These are phyloP conservation scores for Lichtheimia ornata DNA, from an alignment of 371 early-diverging fungal species.

Conservation along the genomic window DNA sequence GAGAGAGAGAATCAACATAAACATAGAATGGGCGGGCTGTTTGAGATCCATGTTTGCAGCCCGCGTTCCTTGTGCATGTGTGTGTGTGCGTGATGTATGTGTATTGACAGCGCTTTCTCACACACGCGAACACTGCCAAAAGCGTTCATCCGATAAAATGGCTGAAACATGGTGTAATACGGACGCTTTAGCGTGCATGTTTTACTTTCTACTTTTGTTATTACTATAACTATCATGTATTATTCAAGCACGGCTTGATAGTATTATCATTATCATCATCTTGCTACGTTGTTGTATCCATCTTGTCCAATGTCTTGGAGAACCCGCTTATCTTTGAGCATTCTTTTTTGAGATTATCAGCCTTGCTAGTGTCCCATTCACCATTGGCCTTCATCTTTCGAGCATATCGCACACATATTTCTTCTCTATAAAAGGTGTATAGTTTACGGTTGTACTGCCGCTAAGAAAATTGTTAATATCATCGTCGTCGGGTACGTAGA, in stretches of 20 bases:
- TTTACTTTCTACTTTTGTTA: slow-evolving; percentile 1
- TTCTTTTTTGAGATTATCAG: slow-evolving; percentile 51
- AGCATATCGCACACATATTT: slow-evolving; percentile 64
- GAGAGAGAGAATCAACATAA: no score
- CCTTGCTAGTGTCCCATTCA: slow-evolving; percentile 45
- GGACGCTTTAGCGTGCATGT: neutral
- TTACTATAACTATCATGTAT: no score
- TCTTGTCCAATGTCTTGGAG: slow-evolving; percentile 19
- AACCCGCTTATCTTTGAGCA: slow-evolving; percentile 51
- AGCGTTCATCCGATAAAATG: neutral
- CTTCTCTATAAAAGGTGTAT: slow-evolving; percentile 65
- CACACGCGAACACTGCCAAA: neutral
- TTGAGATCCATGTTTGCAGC: no score
- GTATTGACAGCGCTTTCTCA: no score
- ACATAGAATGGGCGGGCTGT: no score
- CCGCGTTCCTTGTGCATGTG: no score
- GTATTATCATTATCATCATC: no score
- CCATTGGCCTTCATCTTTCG: slow-evolving; percentile 54
- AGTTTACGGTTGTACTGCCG: slow-evolving; percentile 63
- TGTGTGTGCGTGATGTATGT: neutral
- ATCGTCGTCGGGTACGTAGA: neutral
- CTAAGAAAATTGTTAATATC: slow-evolving; percentile 26
- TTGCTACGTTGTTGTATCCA: no score
- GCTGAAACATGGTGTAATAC: neutral
- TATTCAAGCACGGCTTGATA: no score